phyloP scores from a whole-genome alignment of 2,329 filamentous ascomycete genomes.

The Trichoderma sp. region DNA sequence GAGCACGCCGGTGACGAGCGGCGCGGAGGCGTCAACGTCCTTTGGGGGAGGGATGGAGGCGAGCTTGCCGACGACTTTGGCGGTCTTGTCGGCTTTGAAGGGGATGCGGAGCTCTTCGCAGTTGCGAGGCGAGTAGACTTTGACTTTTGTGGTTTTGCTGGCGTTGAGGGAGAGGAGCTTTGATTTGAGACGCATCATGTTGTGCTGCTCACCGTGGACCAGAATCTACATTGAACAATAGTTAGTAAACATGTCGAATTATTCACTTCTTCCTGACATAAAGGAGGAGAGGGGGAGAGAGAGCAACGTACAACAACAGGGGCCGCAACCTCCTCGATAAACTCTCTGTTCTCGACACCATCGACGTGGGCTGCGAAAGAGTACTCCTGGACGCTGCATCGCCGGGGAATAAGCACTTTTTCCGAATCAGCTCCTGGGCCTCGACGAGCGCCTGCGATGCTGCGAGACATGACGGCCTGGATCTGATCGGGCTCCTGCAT shows the following conservation, averaged over 20 bases:
- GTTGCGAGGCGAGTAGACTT: slow-evolving; percentile 91
- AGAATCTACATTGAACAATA: slow-evolving; percentile 62
- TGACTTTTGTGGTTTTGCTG: slow-evolving; percentile 74
- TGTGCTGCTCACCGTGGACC: slow-evolving; percentile 94
- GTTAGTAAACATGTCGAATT: neutral
- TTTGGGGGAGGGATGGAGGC: slow-evolving; percentile 73
- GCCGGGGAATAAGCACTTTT: slow-evolving; percentile 83
- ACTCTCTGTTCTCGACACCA: slow-evolving; percentile 90
- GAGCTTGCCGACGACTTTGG: slow-evolving; percentile 92
- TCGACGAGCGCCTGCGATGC: slow-evolving; percentile 60
- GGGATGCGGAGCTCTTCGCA: slow-evolving; percentile 93
- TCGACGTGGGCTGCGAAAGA: slow-evolving; percentile 97
- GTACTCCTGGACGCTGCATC: slow-evolving; percentile 91
- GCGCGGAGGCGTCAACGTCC: slow-evolving; percentile 33
- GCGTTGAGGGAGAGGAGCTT: slow-evolving; percentile 91
- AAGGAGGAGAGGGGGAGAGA: neutral
- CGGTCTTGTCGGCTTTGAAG: slow-evolving; percentile 91
- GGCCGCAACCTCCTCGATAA: slow-evolving; percentile 90
- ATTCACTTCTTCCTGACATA: neutral
- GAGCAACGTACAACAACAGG: slow-evolving; percentile 77
- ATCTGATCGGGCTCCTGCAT: slow-evolving; percentile 95
- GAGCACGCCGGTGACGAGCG: slow-evolving; percentile 80
- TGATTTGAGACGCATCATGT: slow-evolving; percentile 96
- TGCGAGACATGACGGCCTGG: slow-evolving; percentile 84
- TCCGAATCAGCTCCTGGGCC: slow-evolving; percentile 69